Percentiles rank a stretch among this genome's conserved stretches.
phyloP scores from a whole-genome alignment of 75 land plant species.

The Gnetum montanum region DNA sequence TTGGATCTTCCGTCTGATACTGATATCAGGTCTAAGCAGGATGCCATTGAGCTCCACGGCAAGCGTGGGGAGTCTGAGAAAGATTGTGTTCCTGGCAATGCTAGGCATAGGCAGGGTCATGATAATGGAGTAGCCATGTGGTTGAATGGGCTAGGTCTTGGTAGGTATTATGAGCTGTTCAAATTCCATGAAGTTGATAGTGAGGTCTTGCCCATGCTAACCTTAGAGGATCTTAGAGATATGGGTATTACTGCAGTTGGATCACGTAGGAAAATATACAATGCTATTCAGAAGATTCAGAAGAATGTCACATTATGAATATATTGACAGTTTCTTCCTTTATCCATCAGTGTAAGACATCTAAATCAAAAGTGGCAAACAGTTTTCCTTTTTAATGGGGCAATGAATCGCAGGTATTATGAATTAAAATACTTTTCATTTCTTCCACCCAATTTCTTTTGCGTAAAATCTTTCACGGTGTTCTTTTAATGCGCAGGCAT shows the following conservation, averaged over 20 bases:
- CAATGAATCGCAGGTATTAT: constrained; percentile 6
- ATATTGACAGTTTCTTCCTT: constrained; percentile 4
- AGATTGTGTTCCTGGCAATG: neutral
- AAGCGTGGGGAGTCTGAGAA: neutral
- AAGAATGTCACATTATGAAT: constrained; percentile 7
- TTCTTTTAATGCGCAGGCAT: too few relatives aligned
- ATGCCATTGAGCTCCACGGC: neutral
- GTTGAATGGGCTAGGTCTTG: constrained; percentile 69
- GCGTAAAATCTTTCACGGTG: too few relatives aligned
- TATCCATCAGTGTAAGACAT: constrained; percentile 10
- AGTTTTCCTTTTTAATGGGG: neutral
- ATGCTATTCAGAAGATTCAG: constrained; percentile 57
- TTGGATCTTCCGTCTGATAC: constrained; percentile 9
- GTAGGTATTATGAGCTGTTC: constrained; percentile 63
- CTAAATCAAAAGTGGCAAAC: constrained; percentile 5
- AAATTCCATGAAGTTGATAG: constrained; percentile 84
- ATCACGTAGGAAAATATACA: constrained; percentile 76
- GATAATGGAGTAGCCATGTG: constrained; percentile 47
- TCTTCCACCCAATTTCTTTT: too few relatives aligned
- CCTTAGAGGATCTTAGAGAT: constrained; percentile 82
- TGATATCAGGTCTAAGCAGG: constrained; percentile 8
- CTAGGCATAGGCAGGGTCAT: constrained; percentile 1
- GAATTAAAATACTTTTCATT: neutral
- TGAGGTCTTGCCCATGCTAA: constrained; percentile 76
- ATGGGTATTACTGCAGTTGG: constrained; percentile 94